These are phyloP conservation scores for Ophiostoma tasmaniense DNA, from an alignment of 2,329 filamentous ascomycete genomes.

Conservation along the genomic window DNA sequence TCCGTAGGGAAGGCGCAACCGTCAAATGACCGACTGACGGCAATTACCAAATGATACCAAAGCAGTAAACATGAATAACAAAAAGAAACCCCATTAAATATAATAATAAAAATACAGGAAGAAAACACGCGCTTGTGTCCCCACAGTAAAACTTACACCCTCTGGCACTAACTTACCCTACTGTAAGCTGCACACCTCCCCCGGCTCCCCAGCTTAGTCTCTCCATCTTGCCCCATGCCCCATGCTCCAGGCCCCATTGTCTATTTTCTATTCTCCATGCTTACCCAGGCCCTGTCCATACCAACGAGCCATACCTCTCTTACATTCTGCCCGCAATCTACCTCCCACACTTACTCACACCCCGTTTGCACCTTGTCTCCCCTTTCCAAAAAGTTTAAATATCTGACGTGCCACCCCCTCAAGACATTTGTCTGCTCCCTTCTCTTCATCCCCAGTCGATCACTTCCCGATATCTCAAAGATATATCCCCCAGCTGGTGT, in stretches of 20 bases:
- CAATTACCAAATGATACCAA: neutral
- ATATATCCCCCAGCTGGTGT: conserved; percentile 10
- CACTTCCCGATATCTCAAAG: conserved; percentile 5
- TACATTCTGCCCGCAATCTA: no score
- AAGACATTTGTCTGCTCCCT: neutral
- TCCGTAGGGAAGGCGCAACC: conserved; percentile 4
- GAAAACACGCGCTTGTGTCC: neutral
- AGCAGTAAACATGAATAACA: neutral
- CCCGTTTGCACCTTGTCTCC: conserved; percentile 1
- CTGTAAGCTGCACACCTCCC: neutral
- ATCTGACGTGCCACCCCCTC: conserved; percentile 15
- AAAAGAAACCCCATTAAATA: neutral
- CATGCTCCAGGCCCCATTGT: neutral
- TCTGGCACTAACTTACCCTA: neutral
- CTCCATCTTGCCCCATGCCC: conserved; percentile 5
- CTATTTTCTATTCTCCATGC: neutral
- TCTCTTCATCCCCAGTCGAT: conserved; percentile 9
- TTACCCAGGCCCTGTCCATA: neutral
- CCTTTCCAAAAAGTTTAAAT: conserved; percentile 14
- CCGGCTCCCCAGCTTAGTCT: neutral
- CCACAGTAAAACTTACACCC: neutral
- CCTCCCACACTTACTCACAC: no score
- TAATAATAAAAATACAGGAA: neutral
- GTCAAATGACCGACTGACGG: neutral
- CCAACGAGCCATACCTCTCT: neutral